These are phyloP conservation scores for Botryotinia narcissicola DNA, from an alignment of 2,329 filamentous ascomycete species.

Conservation along the genomic window DNA sequence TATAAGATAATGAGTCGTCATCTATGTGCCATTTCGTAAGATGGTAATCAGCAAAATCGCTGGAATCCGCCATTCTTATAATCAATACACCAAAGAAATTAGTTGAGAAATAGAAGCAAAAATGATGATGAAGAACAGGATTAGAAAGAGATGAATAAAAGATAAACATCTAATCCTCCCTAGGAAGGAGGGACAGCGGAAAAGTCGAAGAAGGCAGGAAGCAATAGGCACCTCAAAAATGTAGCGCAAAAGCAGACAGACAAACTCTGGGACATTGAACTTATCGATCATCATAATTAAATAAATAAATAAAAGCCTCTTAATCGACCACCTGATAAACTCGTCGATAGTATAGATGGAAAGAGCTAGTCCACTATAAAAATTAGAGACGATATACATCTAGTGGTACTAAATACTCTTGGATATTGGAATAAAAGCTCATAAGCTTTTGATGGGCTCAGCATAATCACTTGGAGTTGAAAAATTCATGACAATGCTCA, in stretches of 20 bases:
- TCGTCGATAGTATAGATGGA: not conserved
- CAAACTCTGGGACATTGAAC: not conserved
- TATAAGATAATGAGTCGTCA: not conserved
- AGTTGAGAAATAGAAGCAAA: not conserved
- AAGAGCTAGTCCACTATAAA: not conserved
- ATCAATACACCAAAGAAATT: not conserved
- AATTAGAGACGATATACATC: not conserved
- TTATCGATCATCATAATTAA: not conserved
- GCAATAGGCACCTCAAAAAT: not conserved
- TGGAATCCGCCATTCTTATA: not conserved
- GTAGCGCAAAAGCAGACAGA: not conserved
- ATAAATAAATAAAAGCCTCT: not conserved
- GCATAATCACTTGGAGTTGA: not conserved
- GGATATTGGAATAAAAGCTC: not conserved
- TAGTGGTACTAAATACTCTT: not conserved
- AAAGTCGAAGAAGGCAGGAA: not conserved
- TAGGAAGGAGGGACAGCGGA: not conserved
- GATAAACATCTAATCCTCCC: not conserved
- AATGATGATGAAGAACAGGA: not conserved
- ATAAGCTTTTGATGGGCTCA: not conserved
- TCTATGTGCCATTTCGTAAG: not conserved
- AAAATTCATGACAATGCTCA: not conserved
- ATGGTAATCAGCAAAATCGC: not conserved
- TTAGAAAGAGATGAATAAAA: no score
- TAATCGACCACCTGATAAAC: not conserved